Percentiles rank a stretch among this genome's conserved stretches.
Evolutionary conservation across 805 yeast genomes (phyloP).

Genomic region (Zygotorulaspora chibaensis): DNA sequence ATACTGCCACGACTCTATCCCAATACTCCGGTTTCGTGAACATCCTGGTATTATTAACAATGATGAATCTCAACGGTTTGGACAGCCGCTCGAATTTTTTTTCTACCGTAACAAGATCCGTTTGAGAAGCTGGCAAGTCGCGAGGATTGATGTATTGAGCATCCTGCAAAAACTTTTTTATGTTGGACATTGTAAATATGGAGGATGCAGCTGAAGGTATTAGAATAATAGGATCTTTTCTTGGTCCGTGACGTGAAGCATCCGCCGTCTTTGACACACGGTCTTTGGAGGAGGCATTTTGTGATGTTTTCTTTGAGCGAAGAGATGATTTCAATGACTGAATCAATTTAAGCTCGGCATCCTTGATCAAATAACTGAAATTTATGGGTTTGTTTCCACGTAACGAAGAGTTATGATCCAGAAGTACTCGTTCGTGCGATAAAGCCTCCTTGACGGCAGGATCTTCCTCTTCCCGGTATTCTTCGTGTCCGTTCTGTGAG

Average conservation of each 20-base stretch:
- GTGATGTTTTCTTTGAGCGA: constrained; percentile 21
- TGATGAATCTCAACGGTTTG: constrained; percentile 41
- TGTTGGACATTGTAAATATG: constrained; percentile 57
- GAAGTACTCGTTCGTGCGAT: constrained; percentile 44
- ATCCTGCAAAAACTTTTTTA: constrained; percentile 64
- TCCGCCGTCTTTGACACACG: constrained; percentile 20
- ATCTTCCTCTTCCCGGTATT: constrained; percentile 27
- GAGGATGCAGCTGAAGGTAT: constrained; percentile 80
- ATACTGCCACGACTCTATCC: constrained; percentile 93
- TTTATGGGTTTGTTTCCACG: constrained; percentile 65
- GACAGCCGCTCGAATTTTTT: constrained; percentile 32
- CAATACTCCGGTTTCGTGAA: constrained; percentile 94
- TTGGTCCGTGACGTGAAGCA: constrained; percentile 14
- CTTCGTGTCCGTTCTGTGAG: neutral
- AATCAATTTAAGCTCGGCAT: constrained; percentile 56
- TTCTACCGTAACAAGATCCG: constrained; percentile 30
- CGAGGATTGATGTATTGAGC: constrained; percentile 59
- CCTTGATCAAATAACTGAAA: constrained; percentile 63
- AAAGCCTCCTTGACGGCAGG: constrained; percentile 31
- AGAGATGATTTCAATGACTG: constrained; percentile 43
- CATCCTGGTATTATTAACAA: constrained; percentile 84
- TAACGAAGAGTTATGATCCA: constrained; percentile 57
- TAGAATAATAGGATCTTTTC: constrained; percentile 64
- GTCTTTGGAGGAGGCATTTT: constrained; percentile 16
- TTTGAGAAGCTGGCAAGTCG: constrained; percentile 34